Base-by-base conservation (phyloP, 2,329 filamentous ascomycete genomes). In the Colletotrichum musae region DNA sequence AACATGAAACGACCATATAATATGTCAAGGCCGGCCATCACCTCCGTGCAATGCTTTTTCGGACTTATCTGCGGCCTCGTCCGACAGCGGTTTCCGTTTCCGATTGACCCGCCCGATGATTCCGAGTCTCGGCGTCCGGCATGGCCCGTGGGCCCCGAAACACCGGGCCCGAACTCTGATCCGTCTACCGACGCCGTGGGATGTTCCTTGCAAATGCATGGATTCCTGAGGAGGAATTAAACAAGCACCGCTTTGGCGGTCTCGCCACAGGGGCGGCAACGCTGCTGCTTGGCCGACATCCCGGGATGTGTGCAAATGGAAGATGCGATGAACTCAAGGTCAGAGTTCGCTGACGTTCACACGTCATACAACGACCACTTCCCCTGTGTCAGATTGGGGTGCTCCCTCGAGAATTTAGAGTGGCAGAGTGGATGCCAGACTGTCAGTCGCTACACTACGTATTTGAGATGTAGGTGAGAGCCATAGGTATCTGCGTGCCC, bases 121-220 rank as follows among this genome's bases (percentile, higher is more conserved):
- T 54, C 54, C 66, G 61, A 53, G 53, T 68, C 52, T 26, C 57
- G 16, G 47, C 26, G 16, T 13, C 18, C 39, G n/a, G 36, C 47
- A 7, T 36, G 26, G 45, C 47, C 45, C 43, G n/a, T 24, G 16
- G 41, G 43, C 1, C 32, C 66, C 56, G 66, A 65, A 65, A 59
- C 53, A 18, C 28, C 32, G 50, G 50, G 43, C 47, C 50, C 43
- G 52, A 51, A 51, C 9, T 54, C 41, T 59, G 66, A 39, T 28
- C 43, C n/a, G 9, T n/a, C 58, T 2, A 15, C 21, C 21, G 21
- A 13, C 15, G 12, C 43, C 50, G 43, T 36, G 24, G 61, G 41
- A 53, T 65, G 15, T 36, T 54, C 48, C 48, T 28, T 59, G 54
- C 50, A 50, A 36, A 10, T 36, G 6, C 28, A 36, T 54, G 41